Evolutionary conservation across 305 asterid species (phyloP).

Genomic region (Salvia sclarea): DNA sequence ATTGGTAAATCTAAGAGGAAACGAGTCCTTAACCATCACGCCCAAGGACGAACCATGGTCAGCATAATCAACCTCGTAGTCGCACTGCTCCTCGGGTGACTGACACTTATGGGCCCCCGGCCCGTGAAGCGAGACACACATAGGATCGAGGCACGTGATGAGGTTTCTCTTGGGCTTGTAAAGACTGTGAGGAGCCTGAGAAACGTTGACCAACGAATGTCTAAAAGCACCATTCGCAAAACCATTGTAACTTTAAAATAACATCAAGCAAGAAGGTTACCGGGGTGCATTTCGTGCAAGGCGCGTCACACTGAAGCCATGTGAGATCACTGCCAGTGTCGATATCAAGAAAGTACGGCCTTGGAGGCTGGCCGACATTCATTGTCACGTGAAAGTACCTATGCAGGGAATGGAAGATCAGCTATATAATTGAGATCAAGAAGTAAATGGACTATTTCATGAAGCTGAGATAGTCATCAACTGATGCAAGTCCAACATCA

Average conservation of each 20-base stretch:
- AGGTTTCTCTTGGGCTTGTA: constrained; percentile 68
- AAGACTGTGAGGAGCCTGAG: constrained; percentile 84
- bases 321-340: constrained; percentile 82
- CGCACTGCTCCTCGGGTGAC: constrained; percentile 72
- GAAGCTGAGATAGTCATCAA: constrained; percentile 10
- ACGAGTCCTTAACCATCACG: constrained; percentile 65
- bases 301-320: constrained; percentile 85
- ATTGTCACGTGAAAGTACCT: constrained; percentile 62
- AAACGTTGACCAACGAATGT: constrained; percentile 23
- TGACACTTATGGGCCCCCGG: constrained; percentile 39
- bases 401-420: constrained; percentile 20
- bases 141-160: constrained; percentile 60
- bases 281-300: constrained; percentile 61
- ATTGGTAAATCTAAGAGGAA: constrained; percentile 64
- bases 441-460: background rate
- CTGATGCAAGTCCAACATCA: background rate
- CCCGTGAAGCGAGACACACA: constrained; percentile 60
- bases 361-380: constrained; percentile 58
- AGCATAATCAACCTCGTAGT: constrained; percentile 83
- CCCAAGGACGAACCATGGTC: constrained; percentile 82
- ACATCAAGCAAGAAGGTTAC: constrained; percentile 31
- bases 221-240: constrained; percentile 8
- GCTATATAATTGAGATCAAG: background rate
- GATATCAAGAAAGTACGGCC: constrained; percentile 60
- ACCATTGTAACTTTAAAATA: background rate